Conservation (phyloP, 164 flowering plant species). For the Stephania japonica region DNA sequence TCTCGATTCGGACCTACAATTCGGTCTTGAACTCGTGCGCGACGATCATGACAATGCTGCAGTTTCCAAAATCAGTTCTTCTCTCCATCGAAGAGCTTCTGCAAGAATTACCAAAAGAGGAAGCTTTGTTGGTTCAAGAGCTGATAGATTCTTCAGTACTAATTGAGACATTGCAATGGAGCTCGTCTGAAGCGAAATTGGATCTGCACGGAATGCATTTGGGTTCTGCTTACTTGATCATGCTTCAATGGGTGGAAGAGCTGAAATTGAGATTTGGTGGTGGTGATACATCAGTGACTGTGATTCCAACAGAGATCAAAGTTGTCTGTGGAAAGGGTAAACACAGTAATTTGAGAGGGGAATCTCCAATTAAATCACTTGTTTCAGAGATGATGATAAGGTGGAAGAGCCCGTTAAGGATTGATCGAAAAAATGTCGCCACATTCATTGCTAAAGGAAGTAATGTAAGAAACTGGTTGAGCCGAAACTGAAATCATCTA, state of each 20-base stretch:
- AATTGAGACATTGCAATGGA: constrained; percentile 49
- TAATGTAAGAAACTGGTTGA: constrained; percentile 55
- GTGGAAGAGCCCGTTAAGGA: constrained; percentile 51
- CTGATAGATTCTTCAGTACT: constrained; percentile 42
- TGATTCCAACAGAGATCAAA: constrained; percentile 45
- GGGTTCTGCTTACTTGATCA: constrained; percentile 59
- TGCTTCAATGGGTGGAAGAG: constrained; percentile 76
- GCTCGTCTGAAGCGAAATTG: constrained; percentile 45
- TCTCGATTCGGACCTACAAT: constrained; percentile 68
- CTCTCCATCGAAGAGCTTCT: constrained; percentile 45
- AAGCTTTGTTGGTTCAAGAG: constrained; percentile 45
- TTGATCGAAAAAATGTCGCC: constrained; percentile 62
- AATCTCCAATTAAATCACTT: constrained; percentile 62
- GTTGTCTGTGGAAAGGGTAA: constrained; percentile 84
- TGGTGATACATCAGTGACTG: constrained; percentile 8
- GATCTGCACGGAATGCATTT: constrained; percentile 92
- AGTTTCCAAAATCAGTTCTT: constrained; percentile 30
- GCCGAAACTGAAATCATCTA: neutral
- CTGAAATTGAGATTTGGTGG: constrained; percentile 27
- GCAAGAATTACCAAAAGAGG: constrained; percentile 32
- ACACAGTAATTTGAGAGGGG: constrained; percentile 60
- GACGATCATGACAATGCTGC: constrained; percentile 32
- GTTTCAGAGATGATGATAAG: constrained; percentile 50
- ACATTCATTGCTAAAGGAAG: constrained; percentile 67
- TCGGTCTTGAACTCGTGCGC: constrained; percentile 78